Base-by-base conservation (phyloP, 495 filamentous ascomycete species). In the Filosporella fistucella region DNA sequence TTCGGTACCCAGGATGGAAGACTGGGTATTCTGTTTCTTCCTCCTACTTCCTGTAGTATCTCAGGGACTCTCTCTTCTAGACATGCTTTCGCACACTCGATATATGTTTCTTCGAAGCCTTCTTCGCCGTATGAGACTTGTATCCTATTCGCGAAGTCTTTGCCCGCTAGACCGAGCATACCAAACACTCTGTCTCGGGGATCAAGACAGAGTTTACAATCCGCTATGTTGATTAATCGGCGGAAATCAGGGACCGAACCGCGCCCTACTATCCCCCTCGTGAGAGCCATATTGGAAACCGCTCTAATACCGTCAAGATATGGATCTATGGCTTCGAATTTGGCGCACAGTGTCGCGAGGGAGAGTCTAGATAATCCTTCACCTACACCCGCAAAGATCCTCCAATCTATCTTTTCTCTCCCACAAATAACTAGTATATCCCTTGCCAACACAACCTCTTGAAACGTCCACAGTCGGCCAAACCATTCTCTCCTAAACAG, bases 391-490 rank as follows among this genome's bases (percentile, higher is more conserved):
- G 7, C 16, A 25, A 42, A 16, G 2, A 14, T n/a, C 21, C 28
- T 9, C 10, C 39, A 23, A 8, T 14, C 23, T 33, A 39, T 55
- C 45, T 18, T 39, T 21, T 42, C 36, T 13, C 22, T 33, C 14
- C 53, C 48, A 32, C 47, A 56, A 26, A 47, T 18, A 20, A 56
- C n/a, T 41, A 25, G 20, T 11, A 35, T 24, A 17, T 34, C 42
- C 38, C 22, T 29, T 28, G 55, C 18, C 4, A 58, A 14, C 7
- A 41, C 37, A n/a, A 38, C 39, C 36, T 55, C 55, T 45, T 58
- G 55, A 11, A 58, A 24, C 2, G 47, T 42, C 52, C 55, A 58
- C 9, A 58, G 28, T 9, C 52, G 52, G 10, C 53, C 39, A 30
- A 29, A 58, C 47, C 52, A 56, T 32, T 32, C 17, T 32, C 51